These are phyloP conservation scores for Axilococcus clingmanii DNA, from an alignment of 139 green algal species.

Conservation along the genomic window DNA sequence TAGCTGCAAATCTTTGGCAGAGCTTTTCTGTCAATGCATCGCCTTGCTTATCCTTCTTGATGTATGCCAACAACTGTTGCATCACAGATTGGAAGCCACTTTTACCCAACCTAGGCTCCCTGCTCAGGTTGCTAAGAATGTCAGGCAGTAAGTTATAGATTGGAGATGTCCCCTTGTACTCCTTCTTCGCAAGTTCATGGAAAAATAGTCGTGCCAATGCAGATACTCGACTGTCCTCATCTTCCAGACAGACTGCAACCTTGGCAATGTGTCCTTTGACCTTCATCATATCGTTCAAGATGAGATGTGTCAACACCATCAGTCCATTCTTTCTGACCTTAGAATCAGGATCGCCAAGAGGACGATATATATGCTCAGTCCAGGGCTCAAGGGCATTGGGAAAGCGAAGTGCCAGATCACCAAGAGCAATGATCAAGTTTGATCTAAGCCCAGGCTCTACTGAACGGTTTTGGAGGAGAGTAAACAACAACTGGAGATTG, in stretches of 20 bases:
- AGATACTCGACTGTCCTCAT: conserved; percentile 40
- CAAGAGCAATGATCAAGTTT: conserved; percentile 77
- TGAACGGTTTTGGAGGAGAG: conserved; percentile 40
- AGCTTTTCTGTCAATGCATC: conserved; percentile 72
- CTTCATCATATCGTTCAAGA: conserved; percentile 96
- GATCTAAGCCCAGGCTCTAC: conserved; percentile 42
- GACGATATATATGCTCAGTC: conserved; percentile 74
- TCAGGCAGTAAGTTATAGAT: conserved; percentile 94
- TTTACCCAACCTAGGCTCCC: conserved; percentile 31
- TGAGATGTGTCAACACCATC: conserved; percentile 86
- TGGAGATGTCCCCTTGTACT: conserved; percentile 55
- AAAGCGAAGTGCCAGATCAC: conserved; percentile 82
- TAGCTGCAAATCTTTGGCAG: conserved; percentile 44
- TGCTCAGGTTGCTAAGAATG: conserved; percentile 64
- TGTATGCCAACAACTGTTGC: conserved; percentile 39
- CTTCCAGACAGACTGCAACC: conserved; percentile 69
- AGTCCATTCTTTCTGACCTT: conserved; percentile 62
- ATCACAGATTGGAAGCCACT: conserved; percentile 59
- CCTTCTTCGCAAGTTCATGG: conserved; percentile 68
- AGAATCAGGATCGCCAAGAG: conserved; percentile 44
- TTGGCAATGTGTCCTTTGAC: conserved; percentile 81
- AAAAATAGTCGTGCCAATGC: conserved; percentile 66
- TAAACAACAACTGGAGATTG: conserved; percentile 71
- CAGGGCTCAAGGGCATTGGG: conserved; percentile 92
- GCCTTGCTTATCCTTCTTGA: conserved; percentile 76